Base-by-base conservation (phyloP, 2,329 filamentous ascomycete species). In the Aureobasidium namibiae region DNA sequence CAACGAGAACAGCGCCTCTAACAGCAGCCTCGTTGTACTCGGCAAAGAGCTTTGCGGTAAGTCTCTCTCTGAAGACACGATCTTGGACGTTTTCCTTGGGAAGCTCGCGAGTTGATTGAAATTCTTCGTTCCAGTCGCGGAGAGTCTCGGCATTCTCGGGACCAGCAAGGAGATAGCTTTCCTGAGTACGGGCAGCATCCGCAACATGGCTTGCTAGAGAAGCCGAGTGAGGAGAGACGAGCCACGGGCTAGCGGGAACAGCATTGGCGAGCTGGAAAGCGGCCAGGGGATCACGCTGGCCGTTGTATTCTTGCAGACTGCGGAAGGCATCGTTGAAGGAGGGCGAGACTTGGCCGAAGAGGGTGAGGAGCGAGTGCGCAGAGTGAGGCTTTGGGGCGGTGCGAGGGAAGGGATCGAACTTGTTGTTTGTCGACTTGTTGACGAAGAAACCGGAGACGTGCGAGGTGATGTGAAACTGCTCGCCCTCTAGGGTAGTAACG, bases 91-190 rank as follows among this genome's bases (percentile, higher is more conserved):
- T 90, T 64, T 96, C 92, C 70, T 91, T 92, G 34, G 92, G 92
- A 63, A 99, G 82, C 73, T 99, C 94, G 67, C 90, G 87, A 11
- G 94, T 96, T 2, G 92, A 96, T 74, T 99, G 94, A 70, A 99
- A 95, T 71, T 99, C 94, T 73, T 99, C 94, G 67, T 99, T 99
- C 92, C 95, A 99, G 73, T 99, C 94, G 61, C 94, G 85, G 63
- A 99, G 79, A 4, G 91, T 96, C 70, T 99, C 94, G 0, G 90
- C 90, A 71, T 92, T 96, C 69, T 99, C 94, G 26, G 92, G 86
- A 31, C 95, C 95, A 21, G 89, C 84, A 61, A 97, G 85, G 61
- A 99, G 78, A 70, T 90, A 96, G 50, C 88, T 89, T 78, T 99
- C 94, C 75, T 99, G 94, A 23, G 92, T 89, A 59, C 95, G 85